Evolutionary conservation across 768 basidiomycete genomes (phyloP).

Genomic region (Suillus lakei): DNA sequence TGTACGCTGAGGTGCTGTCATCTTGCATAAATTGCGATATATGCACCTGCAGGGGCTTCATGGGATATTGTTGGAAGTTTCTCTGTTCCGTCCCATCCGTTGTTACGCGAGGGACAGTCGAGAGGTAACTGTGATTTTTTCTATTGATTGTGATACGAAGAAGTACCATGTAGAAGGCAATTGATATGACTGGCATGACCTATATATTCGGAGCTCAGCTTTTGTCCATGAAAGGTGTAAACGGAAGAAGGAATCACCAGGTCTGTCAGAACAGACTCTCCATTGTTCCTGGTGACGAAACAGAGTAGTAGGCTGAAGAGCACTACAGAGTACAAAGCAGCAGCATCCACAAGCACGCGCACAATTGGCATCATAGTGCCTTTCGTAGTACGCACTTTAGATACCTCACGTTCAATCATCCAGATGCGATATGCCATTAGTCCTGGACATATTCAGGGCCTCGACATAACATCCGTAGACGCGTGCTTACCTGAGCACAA

Average conservation of each 20-base stretch:
- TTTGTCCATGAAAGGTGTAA: too few relatives aligned
- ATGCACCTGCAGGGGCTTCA: slow-evolving; percentile 10
- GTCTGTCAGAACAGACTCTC: slow-evolving; percentile 9
- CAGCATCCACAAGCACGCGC: slow-evolving; percentile 11
- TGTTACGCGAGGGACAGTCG: too few relatives aligned
- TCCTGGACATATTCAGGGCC: background rate
- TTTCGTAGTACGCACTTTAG: background rate
- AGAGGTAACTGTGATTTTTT: too few relatives aligned
- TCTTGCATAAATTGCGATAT: background rate
- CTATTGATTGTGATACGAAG: too few relatives aligned
- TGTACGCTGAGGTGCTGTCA: too few relatives aligned
- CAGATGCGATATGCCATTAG: slow-evolving; percentile 6
- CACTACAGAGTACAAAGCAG: slow-evolving; percentile 8
- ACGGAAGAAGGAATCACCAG: background rate
- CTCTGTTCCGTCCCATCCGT: too few relatives aligned
- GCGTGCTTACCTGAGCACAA: slow-evolving; percentile 3
- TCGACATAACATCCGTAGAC: background rate
- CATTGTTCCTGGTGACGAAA: background rate
- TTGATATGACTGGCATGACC: too few relatives aligned
- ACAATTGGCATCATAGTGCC: background rate
- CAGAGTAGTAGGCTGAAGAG: slow-evolving; percentile 9
- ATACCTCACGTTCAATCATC: slow-evolving; percentile 2
- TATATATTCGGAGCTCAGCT: too few relatives aligned
- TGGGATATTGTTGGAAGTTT: background rate
- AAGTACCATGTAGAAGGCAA: too few relatives aligned